Conservation (phyloP, 768 basidiomycete genomes). For the Clitopilus hobsonii region DNA sequence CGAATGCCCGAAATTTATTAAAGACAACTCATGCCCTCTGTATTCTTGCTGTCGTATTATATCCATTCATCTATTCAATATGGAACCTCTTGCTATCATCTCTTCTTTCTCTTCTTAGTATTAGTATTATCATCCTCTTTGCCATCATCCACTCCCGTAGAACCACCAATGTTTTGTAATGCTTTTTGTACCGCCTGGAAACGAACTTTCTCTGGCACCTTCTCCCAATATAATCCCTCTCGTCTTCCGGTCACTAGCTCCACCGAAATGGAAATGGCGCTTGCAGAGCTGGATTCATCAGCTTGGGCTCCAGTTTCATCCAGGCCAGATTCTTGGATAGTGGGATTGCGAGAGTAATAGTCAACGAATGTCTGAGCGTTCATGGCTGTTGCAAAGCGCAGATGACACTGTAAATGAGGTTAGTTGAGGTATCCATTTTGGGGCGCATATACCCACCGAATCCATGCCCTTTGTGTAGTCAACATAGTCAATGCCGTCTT, state of each 20-base stretch:
- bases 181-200: conserved; percentile 38
- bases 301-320: conserved; percentile 41
- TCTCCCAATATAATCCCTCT: conserved; percentile 76
- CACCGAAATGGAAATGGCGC: conserved; percentile 35
- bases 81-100: too few relatives aligned
- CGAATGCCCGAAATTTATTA: too few relatives aligned
- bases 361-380: conserved; percentile 40
- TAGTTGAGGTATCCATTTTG: neutral
- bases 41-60: too few relatives aligned
- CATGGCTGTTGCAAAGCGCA: conserved; percentile 55
- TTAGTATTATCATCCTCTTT: neutral
- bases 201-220: conserved; percentile 70
- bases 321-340: conserved; percentile 44
- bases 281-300: conserved; percentile 5
- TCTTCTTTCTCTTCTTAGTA: neutral
- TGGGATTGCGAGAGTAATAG: conserved; percentile 33
- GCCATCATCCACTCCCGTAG: neutral
- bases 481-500: conserved; percentile 62
- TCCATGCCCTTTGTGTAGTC: conserved; percentile 79
- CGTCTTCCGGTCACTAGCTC: conserved; percentile 60
- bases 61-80: too few relatives aligned
- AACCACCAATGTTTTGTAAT: neutral
- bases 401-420: conserved; percentile 49
- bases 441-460: conserved; percentile 38
- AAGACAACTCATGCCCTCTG: too few relatives aligned